Base-by-base conservation (phyloP, 345 rosid species). In the Citrus trifoliata region DNA sequence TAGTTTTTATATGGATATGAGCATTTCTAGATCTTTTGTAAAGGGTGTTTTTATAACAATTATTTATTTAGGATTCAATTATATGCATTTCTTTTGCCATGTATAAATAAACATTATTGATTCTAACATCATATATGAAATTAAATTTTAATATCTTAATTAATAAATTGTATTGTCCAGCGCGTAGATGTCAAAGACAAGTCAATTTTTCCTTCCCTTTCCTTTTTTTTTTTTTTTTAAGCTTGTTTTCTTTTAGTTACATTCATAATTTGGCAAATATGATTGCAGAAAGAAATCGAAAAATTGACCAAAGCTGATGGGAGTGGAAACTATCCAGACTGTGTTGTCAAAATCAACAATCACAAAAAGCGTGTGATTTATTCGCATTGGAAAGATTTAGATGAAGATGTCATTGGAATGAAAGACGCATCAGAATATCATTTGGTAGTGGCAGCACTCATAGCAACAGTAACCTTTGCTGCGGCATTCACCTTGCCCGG, bases 361-460 rank as follows among this genome's bases (percentile, higher is more conserved):
- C 12, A 19, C 1, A 12, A 3, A 63, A 2, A 62, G 16, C 0
- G 0, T 0, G 4, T 27, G 14, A 14, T 10, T 18, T 18, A 53
- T 53, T 53, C 58, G 22, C 0, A 0, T 53, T 53, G 58, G 58
- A 53, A 4, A 10, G 0, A 1, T 12, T 9, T 61, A 25, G 56
- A 68, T 12, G 10, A 68, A 24, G 7, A 10, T 24, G 10, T 5
- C 3, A 25, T 62, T 25, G 73, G 35, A 69, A 6, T 2, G 21
- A 0, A 21, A n/a, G 0, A 46, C 2, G 59, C 55, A 27, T 6
- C 13, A 14, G n/a, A 9, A 3, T 70, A 1, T 0, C 37, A 46
- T 70, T 70, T 46, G 73, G 22, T 70, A 27, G 73, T 70, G 37
- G 24, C 59, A 46, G 51, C 59, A 25, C 59, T 46, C 4, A 46